phyloP scores from a whole-genome alignment of 495 filamentous ascomycete genomes.

The Friedmanniomyces endolithicus region DNA sequence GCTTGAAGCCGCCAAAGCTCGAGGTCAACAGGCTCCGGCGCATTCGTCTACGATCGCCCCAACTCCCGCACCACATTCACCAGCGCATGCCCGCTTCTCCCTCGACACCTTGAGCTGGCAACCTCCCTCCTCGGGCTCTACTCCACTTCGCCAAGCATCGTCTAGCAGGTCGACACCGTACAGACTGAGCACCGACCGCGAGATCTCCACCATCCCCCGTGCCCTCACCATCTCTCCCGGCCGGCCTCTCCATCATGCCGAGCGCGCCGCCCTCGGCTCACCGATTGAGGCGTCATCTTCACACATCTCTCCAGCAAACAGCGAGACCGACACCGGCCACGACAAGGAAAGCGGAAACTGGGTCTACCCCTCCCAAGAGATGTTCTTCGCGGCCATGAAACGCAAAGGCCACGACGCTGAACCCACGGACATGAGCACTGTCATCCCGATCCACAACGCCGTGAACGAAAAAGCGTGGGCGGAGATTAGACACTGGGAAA shows the following conservation, averaged over 20 bases:
- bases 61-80: not conserved
- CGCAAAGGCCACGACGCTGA: conserved; percentile 55
- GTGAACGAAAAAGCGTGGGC: conserved; percentile 44
- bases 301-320: conserved; percentile 46
- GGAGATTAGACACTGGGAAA: conserved; percentile 58
- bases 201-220: conserved; percentile 73
- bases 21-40: not conserved
- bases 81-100: not conserved
- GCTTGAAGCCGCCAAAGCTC: conserved; percentile 44
- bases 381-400: conserved; percentile 92
- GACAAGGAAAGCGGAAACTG: conserved; percentile 64
- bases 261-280: conserved; percentile 29
- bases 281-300: conserved; percentile 22
- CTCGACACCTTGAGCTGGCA: conserved; percentile 9
- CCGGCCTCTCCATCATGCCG: conserved; percentile 67
- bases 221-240: conserved; percentile 30
- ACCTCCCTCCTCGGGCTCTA: conserved; percentile 1
- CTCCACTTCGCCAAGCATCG: conserved; percentile 19
- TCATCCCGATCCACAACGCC: conserved; percentile 96
- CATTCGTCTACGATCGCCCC: not conserved
- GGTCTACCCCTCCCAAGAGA: conserved; percentile 91
- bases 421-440: conserved; percentile 65
- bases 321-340: conserved; percentile 56
- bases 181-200: conserved; percentile 44
- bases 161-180: conserved; percentile 21